Evolutionary conservation across 768 basidiomycete species (phyloP).

Genomic region (Boletus rubescentipes): DNA sequence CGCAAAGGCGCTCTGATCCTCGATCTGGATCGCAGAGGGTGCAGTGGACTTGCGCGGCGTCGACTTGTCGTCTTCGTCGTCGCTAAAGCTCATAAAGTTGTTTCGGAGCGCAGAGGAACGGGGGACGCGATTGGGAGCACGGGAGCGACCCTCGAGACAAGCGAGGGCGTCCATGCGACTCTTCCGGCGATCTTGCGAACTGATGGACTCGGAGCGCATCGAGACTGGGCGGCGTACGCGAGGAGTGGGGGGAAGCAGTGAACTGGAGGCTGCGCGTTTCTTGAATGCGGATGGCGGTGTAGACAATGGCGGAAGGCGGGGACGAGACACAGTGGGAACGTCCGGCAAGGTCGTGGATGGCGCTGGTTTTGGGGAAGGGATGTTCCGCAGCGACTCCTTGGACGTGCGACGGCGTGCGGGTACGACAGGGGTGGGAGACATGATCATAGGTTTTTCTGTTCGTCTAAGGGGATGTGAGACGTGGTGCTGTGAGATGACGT

Average conservation of each 20-base stretch:
- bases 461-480: constrained; percentile 17
- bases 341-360: constrained; percentile 54
- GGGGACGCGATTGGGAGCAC: constrained; percentile 21
- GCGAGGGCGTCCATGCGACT: constrained; percentile 64
- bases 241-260: constrained; percentile 13
- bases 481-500: neutral
- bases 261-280: constrained; percentile 19
- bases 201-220: constrained; percentile 38
- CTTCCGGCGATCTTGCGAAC: constrained; percentile 43
- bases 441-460: constrained; percentile 25
- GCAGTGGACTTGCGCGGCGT: neutral
- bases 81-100: constrained; percentile 70
- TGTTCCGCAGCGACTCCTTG: constrained; percentile 43
- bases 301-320: neutral
- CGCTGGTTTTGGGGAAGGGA: constrained; percentile 61
- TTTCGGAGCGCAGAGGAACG: constrained; percentile 21
- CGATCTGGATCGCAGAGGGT: constrained; percentile 13
- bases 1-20: constrained; percentile 28
- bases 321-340: constrained; percentile 28
- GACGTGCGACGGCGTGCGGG: constrained; percentile 32
- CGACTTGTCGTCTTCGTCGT: constrained; percentile 54
- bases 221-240: constrained; percentile 17
- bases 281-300: neutral
- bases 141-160: constrained; percentile 55
- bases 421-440: constrained; percentile 10